Evolutionary conservation across 2,329 filamentous ascomycete species (phyloP), one percentile per base, ranked within the genome.

Genomic region (Pleurostoma richardsiae): DNA sequence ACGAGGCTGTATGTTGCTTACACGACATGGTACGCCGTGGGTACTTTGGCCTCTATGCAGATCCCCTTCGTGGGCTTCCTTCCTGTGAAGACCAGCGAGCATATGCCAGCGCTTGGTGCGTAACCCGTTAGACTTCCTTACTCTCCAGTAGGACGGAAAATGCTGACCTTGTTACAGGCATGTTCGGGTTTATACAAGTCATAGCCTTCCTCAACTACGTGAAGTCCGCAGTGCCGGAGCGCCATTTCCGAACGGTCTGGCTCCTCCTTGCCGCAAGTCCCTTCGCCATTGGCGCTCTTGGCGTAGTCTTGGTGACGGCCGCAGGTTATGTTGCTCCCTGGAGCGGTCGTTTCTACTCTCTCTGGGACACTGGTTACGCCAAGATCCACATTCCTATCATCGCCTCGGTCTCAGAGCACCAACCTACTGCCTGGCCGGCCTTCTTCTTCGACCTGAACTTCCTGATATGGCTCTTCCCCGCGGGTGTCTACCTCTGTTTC

Each of bases 311-410:
- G n/a, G 74, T 88, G 43, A 96, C 92, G 6, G 83, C 91, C 26
- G 81, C 89, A 19, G 94, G 94, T 51, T 87, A 94, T 55, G 94
- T 99, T 67, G 94, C 95, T 27, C 94, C 95, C 19, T 99, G 94
- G 94, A 90, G 88, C 59, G 94, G 94, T 53, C 91, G 94, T 59
- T 99, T 99, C 80, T 99, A 99, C 75, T 99, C 95, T 27, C 83
- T 99, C 30, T 99, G 92, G 90, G 95, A 99, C 66, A 99, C 94
- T 5, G 87, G 90, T 59, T 99, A 99, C 64, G 94, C 94, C 60
- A 99, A 99, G 78, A 95, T 97, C 54, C 94, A 99, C 63, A 99
- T 99, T 63, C 94, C 94, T 51, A 99, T 99, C 64, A 99, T 99
- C 66, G 94, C 94, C 4, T 99, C 94, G n/a, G 94, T 99, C 41